Conservation (phyloP, 169 alveolate species). For the Eimeria acervulina region DNA sequence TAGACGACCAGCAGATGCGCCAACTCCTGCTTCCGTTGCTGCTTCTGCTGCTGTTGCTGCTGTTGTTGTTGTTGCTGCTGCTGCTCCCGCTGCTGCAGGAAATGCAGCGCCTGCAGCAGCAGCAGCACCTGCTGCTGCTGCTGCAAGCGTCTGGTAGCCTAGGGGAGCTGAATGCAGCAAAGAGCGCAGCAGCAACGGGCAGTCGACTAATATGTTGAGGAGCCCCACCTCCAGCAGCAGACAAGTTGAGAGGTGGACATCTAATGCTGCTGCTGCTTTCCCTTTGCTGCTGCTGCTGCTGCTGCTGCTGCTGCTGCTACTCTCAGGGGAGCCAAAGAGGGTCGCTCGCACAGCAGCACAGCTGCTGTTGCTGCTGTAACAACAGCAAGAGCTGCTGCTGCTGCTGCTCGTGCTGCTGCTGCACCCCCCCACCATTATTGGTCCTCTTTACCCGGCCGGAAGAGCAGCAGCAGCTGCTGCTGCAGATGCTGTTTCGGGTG, state of each 20-base stretch:
- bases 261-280: slow-evolving; percentile 10
- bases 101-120: slow-evolving; percentile 20
- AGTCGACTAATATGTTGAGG: slow-evolving; percentile 12
- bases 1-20: not conserved
- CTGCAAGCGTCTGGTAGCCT: slow-evolving; percentile 30
- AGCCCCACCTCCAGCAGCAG: slow-evolving; percentile 60
- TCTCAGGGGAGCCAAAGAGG: not conserved
- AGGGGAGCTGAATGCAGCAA: slow-evolving; percentile 28
- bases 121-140: slow-evolving; percentile 43
- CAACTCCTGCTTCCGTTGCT: slow-evolving; percentile 35
- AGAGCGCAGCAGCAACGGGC: slow-evolving; percentile 45
- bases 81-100: not conserved
- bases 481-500: not conserved
- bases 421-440: not conserved
- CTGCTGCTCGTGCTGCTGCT: not conserved
- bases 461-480: slow-evolving; percentile 25
- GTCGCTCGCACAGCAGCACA: slow-evolving; percentile 31
- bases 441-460: not conserved
- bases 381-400: not conserved
- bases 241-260: slow-evolving; percentile 14
- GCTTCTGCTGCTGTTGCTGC: slow-evolving; percentile 48
- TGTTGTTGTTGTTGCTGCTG: slow-evolving; percentile 49
- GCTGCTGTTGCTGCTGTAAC: slow-evolving; percentile 14
- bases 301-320: slow-evolving; percentile 1
- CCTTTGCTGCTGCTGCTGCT: slow-evolving; percentile 11